Evolutionary conservation across 495 filamentous ascomycete species (phyloP).

Genomic region (Friedmanniomyces endolithicus): DNA sequence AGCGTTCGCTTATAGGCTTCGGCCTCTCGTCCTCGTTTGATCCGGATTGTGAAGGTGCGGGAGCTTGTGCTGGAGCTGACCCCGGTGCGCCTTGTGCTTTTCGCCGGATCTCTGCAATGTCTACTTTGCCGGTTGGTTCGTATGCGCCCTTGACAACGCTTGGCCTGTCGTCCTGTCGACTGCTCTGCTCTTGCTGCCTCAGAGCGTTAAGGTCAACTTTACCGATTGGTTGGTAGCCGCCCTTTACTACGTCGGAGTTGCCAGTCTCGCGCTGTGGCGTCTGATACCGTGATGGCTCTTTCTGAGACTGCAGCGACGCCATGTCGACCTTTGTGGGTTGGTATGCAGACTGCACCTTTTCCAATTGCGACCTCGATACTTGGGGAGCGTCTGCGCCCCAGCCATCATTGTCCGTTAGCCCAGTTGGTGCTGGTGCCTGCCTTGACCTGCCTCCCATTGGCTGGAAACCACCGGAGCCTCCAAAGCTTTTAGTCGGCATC

Average conservation of each 20-base stretch:
- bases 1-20: slow-evolving; percentile 53
- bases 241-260: slow-evolving; percentile 57
- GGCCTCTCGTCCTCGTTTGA: slow-evolving; percentile 36
- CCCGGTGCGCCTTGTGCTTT: slow-evolving; percentile 59
- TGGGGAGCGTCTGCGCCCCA: slow-evolving; percentile 94
- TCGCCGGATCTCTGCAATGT: slow-evolving; percentile 83
- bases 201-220: slow-evolving; percentile 93
- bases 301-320: slow-evolving; percentile 54
- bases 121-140: slow-evolving; percentile 85
- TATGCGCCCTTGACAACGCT: slow-evolving; percentile 79
- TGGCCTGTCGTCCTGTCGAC: slow-evolving; percentile 58
- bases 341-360: slow-evolving; percentile 88
- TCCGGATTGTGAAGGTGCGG: slow-evolving; percentile 30
- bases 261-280: slow-evolving; percentile 30
- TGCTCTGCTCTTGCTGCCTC: slow-evolving; percentile 55
- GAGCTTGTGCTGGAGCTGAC: slow-evolving; percentile 29
- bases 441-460: slow-evolving; percentile 45
- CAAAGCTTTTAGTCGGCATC: slow-evolving; percentile 60
- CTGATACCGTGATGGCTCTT: slow-evolving; percentile 45
- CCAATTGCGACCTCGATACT: slow-evolving; percentile 71
- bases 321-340: slow-evolving; percentile 90
- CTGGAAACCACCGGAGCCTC: slow-evolving; percentile 49
- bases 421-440: slow-evolving; percentile 31
- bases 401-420: slow-evolving; percentile 58
- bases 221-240: slow-evolving; percentile 89